Conservation (phyloP, 176 grass and related monocot species). For the Themeda triandra region DNA sequence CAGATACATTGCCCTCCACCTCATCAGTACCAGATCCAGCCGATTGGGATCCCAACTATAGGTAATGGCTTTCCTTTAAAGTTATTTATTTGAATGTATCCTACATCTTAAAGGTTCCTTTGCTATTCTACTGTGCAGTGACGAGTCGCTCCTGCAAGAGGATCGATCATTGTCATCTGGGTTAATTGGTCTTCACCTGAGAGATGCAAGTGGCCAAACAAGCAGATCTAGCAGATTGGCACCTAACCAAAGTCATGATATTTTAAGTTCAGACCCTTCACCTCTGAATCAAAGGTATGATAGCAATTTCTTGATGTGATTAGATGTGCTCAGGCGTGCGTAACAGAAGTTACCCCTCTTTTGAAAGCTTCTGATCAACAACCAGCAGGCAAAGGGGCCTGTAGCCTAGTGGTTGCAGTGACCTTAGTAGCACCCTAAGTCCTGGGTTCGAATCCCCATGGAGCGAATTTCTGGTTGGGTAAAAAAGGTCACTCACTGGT, state of each 20-base stretch:
- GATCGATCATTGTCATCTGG: conserved; percentile 54
- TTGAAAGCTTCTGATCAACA: neutral
- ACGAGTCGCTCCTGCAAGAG: conserved; percentile 92
- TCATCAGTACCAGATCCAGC: conserved; percentile 68
- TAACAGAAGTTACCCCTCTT: conserved; percentile 3
- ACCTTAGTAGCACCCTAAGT: neutral
- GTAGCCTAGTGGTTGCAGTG: neutral
- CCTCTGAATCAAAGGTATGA: conserved; percentile 67
- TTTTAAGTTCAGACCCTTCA: conserved; percentile 44
- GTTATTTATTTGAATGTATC: conserved; percentile 21
- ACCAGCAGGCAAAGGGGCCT: neutral
- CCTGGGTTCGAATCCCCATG: neutral
- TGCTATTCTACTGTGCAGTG: conserved; percentile 52
- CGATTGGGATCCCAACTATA: conserved; percentile 97
- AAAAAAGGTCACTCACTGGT: neutral
- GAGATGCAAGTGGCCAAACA: conserved; percentile 37
- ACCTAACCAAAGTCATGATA: conserved; percentile 52
- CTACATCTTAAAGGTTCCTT: neutral
- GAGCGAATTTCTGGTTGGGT: neutral
- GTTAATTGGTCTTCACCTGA: conserved; percentile 51
- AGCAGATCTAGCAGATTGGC: conserved; percentile 49
- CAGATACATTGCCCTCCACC: conserved; percentile 57
- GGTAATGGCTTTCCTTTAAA: conserved; percentile 48
- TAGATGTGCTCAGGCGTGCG: neutral
- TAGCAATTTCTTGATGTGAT: neutral